phyloP scores from a whole-genome alignment of 108 stramenopile species.

The Tribonema minus region DNA sequence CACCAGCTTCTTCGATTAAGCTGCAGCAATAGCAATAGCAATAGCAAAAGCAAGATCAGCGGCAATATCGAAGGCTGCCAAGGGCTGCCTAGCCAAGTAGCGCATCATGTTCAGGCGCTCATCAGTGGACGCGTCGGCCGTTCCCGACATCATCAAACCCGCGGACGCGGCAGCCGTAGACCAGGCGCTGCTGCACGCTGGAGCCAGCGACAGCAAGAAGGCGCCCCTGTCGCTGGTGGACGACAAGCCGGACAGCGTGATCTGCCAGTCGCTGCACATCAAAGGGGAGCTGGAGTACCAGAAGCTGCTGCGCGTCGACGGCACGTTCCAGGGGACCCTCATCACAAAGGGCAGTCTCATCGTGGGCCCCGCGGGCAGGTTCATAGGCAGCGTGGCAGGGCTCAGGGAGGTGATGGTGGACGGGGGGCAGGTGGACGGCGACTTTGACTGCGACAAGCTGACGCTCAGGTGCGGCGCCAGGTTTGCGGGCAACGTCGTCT shows the following conservation, averaged over 20 bases:
- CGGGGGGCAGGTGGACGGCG: neutral
- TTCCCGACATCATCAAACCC: no score
- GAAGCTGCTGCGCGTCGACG: neutral
- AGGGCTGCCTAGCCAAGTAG: no score
- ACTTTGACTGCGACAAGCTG: neutral
- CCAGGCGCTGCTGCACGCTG: no score
- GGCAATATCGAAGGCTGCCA: no score
- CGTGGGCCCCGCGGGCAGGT: neutral
- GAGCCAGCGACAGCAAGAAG: no score
- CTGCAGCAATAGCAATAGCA: no score
- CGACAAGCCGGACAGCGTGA: neutral
- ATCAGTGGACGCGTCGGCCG: no score
- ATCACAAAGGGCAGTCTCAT: neutral
- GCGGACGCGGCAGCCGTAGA: no score
- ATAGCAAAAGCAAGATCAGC: no score
- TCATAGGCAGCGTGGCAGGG: neutral
- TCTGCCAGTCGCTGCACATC: neutral
- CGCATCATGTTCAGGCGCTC: no score
- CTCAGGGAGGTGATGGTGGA: neutral
- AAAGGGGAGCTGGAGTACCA: neutral
- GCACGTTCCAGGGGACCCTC: neutral
- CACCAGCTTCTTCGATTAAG: no score
- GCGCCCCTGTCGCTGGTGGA: no score
- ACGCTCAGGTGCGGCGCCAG: neutral
- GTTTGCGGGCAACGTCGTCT: neutral